Conservation (phyloP, 768 basidiomycete species). For the Antrodiella citrinella region DNA sequence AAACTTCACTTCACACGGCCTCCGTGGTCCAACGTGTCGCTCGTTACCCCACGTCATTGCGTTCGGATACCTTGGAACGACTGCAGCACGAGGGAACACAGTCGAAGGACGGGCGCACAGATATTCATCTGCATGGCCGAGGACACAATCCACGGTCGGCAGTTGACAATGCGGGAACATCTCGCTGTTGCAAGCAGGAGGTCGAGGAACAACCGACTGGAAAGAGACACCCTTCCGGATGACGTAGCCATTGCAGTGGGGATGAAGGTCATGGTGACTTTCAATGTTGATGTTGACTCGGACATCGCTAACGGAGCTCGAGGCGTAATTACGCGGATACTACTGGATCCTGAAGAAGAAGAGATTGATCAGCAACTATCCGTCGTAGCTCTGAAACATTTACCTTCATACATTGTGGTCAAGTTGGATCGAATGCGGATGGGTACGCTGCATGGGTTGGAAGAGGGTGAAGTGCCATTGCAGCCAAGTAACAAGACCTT, state of each 20-base stretch:
- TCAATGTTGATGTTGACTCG: conserved; percentile 31
- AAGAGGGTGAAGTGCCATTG: conserved; percentile 25
- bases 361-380: background rate
- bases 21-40: conserved; percentile 26
- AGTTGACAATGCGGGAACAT: conserved; percentile 9
- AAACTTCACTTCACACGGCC: conserved; percentile 17
- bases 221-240: conserved; percentile 9
- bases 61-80: conserved; percentile 32
- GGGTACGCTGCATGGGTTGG: conserved; percentile 20
- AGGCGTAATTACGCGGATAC: conserved; percentile 25
- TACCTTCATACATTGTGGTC: conserved; percentile 26
- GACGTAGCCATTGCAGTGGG: conserved; percentile 21
- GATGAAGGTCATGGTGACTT: conserved; percentile 33
- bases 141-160: conserved; percentile 17
- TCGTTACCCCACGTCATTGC: conserved; percentile 31
- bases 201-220: background rate
- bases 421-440: conserved; percentile 22
- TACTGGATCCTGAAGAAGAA: conserved; percentile 25
- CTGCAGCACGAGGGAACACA: conserved; percentile 17
- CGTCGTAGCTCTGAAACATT: conserved; percentile 19
- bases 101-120: conserved; percentile 5
- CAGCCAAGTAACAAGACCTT: conserved; percentile 17
- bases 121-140: conserved; percentile 24
- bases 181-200: conserved; percentile 6
- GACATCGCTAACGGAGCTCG: conserved; percentile 33